Evolutionary conservation across 1,139 yeast species (phyloP).

Genomic region (Yamadazyma taylorii): DNA sequence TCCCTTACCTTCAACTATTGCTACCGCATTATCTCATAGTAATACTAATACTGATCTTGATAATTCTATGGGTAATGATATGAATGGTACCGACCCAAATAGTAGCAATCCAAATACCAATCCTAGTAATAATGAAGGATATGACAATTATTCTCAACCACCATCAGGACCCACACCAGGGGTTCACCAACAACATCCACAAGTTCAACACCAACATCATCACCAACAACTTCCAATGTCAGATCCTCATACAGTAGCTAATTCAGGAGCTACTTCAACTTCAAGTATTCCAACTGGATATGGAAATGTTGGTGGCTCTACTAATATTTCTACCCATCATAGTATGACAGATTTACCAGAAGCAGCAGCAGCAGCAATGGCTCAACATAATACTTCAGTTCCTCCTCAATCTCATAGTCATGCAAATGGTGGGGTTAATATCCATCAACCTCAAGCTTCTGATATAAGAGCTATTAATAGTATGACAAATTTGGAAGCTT

Average conservation of each 20-base stretch:
- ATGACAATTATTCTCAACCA: conserved; percentile 7
- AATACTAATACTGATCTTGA: not conserved
- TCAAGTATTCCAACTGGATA: conserved; percentile 13
- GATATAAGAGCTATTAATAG: conserved; percentile 38
- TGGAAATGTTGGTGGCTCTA: conserved; percentile 12
- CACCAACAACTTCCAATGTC: conserved; percentile 13
- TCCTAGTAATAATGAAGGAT: conserved; percentile 2
- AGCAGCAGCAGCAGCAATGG: conserved; percentile 20
- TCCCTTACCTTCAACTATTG: conserved; percentile 21
- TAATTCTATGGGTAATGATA: conserved; percentile 1
- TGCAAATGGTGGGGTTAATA: no score
- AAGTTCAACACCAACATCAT: no score
- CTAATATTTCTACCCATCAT: conserved; percentile 20
- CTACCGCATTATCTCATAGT: conserved; percentile 17
- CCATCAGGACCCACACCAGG: conserved; percentile 16
- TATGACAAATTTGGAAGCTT: conserved; percentile 36
- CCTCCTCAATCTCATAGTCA: not conserved
- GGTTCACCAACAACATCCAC: conserved; percentile 13
- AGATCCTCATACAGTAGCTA: conserved; percentile 9
- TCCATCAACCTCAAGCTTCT: conserved; percentile 12
- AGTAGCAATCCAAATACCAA: conserved; percentile 2
- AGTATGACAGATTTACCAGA: conserved; percentile 33
- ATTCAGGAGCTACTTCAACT: conserved; percentile 13
- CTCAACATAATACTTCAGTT: not conserved
- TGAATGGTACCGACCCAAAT: not conserved